phyloP scores from a whole-genome alignment of 192 early-diverging fungal genomes.

The Gamsiella multidivaricata region DNA sequence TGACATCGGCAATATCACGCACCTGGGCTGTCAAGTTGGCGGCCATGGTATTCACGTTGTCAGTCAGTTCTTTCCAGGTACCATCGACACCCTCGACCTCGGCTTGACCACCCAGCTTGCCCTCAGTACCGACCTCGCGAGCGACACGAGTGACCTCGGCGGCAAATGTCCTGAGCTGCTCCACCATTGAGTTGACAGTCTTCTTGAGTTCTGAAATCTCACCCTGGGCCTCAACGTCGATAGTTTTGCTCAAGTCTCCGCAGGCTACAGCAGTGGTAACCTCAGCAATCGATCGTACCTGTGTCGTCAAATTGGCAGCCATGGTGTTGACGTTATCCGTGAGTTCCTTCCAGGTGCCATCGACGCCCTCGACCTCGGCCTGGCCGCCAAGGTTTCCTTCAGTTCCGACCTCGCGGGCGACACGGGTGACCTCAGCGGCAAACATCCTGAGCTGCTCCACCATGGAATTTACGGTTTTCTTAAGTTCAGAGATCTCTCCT shows the following conservation, averaged over 20 bases:
- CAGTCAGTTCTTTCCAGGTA: constrained; percentile 72
- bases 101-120: constrained; percentile 73
- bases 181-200: constrained; percentile 54
- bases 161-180: constrained; percentile 67
- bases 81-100: constrained; percentile 67
- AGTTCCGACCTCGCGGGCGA: too few species aligned
- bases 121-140: constrained; percentile 74
- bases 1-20: constrained; percentile 68
- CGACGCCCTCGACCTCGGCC: too few species aligned
- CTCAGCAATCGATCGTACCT: constrained; percentile 75
- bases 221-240: constrained; percentile 39
- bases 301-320: constrained; percentile 71
- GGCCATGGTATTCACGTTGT: constrained; percentile 76
- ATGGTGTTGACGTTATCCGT: too few species aligned
- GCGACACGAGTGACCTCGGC: constrained; percentile 76
- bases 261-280: constrained; percentile 71
- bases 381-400: too few species aligned
- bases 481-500: constrained; percentile 72
- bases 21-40: constrained; percentile 70
- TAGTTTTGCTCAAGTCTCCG: constrained; percentile 75
- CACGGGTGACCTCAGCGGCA: too few species aligned
- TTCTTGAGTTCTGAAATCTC: constrained; percentile 31
- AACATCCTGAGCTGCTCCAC: too few species aligned
- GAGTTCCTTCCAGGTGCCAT: too few species aligned
- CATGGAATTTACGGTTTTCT: constrained; percentile 73